Conservation (phyloP, 768 basidiomycete genomes). For the Suillus alpinus region DNA sequence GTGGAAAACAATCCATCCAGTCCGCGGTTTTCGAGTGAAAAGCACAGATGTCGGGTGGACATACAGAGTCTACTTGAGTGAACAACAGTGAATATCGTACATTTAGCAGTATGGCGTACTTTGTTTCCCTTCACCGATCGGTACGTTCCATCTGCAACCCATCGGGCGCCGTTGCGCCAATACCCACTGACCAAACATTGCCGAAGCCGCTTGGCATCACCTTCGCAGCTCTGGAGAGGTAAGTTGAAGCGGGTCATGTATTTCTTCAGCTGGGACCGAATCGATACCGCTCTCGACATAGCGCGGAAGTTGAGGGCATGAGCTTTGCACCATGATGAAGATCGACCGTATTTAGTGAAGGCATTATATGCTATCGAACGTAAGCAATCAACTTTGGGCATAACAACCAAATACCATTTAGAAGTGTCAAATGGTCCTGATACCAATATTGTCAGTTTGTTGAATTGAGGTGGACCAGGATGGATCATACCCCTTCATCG, state of each 20-base stretch:
- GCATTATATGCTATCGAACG: slow-evolving; percentile 78
- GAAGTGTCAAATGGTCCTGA: slow-evolving; percentile 90
- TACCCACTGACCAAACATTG: slow-evolving; percentile 90
- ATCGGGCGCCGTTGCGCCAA: slow-evolving; percentile 90
- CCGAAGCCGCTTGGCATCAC: slow-evolving; percentile 79
- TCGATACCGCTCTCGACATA: slow-evolving; percentile 90
- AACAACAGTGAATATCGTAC: neutral
- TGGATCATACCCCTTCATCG: slow-evolving; percentile 84
- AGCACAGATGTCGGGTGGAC: slow-evolving; percentile 93
- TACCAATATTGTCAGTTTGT: slow-evolving; percentile 5
- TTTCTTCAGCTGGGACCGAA: slow-evolving; percentile 91
- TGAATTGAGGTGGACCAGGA: neutral
- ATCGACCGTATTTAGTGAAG: slow-evolving; percentile 77
- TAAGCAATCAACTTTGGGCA: neutral
- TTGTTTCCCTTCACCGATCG: slow-evolving; percentile 82
- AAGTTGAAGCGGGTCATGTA: slow-evolving; percentile 90
- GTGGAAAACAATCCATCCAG: slow-evolving; percentile 93
- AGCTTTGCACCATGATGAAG: slow-evolving; percentile 89
- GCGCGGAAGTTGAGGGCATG: slow-evolving; percentile 94
- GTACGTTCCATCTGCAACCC: slow-evolving; percentile 92
- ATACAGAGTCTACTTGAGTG: slow-evolving; percentile 60
- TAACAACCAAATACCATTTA: slow-evolving; percentile 64
- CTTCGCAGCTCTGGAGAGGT: slow-evolving; percentile 82
- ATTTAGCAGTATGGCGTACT: slow-evolving; percentile 39
- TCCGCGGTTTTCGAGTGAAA: slow-evolving; percentile 87